Conservation (phyloP, 2,329 filamentous ascomycete species). For the Knoxdaviesia capensis region DNA sequence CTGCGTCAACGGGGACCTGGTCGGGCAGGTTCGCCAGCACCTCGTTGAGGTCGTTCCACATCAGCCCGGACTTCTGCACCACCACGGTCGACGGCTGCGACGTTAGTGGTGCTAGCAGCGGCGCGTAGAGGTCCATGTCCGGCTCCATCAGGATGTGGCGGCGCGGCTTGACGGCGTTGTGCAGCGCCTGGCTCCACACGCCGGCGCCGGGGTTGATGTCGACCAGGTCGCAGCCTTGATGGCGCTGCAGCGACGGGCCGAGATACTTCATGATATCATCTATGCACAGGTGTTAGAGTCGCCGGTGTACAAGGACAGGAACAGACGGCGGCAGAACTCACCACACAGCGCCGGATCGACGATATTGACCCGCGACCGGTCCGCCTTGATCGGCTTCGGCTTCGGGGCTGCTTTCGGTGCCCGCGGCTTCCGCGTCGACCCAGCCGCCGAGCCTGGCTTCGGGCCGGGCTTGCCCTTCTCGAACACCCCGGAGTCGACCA, state of each 20-base stretch:
- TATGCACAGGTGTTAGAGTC: constrained; percentile 8
- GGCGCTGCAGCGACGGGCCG: constrained; percentile 44
- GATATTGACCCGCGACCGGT: constrained; percentile 25
- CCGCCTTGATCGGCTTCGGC: neutral
- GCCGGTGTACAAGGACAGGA: neutral
- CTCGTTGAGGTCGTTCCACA: constrained; percentile 36
- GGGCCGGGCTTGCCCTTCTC: neutral
- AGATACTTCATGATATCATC: constrained; percentile 54
- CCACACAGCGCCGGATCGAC: constrained; percentile 29
- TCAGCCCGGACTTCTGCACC: constrained; percentile 33
- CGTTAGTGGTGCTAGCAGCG: constrained; percentile 39
- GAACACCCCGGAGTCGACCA: constrained; percentile 3
- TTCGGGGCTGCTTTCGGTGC: neutral
- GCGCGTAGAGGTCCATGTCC: constrained; percentile 32
- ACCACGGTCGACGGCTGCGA: constrained; percentile 26
- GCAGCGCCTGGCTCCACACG: constrained; percentile 58
- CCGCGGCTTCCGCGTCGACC: neutral
- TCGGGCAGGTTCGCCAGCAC: constrained; percentile 31
- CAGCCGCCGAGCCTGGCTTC: too few relatives aligned
- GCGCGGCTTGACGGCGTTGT: constrained; percentile 56
- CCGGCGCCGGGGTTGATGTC: constrained; percentile 71
- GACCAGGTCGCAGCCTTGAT: constrained; percentile 65
- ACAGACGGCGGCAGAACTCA: constrained; percentile 8
- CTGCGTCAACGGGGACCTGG: constrained; percentile 23
- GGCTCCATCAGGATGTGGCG: constrained; percentile 72